Conservation (phyloP, 345 rosid genomes). For the Populus tremula region DNA sequence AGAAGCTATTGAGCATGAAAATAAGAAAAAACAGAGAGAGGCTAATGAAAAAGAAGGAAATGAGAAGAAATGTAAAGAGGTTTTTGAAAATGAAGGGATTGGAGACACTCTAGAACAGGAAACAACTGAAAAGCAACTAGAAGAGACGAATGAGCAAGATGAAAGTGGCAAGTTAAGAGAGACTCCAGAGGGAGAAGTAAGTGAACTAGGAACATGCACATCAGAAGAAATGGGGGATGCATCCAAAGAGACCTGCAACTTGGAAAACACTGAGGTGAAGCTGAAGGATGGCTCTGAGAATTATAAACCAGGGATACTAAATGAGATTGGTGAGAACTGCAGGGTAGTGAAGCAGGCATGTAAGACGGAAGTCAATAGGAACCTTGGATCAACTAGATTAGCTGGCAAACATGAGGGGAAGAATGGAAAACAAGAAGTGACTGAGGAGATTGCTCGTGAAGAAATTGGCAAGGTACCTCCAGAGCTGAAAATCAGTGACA, state of each 20-base stretch:
- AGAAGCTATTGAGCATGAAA: slow-evolving; percentile 43
- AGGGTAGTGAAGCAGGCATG: slow-evolving; percentile 15
- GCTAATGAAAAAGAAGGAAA: slow-evolving; percentile 44
- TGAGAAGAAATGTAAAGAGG: slow-evolving; percentile 34
- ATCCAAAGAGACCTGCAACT: slow-evolving; percentile 20
- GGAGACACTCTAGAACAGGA: slow-evolving; percentile 27
- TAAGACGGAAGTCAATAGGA: slow-evolving; percentile 22
- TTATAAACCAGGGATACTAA: slow-evolving; percentile 17
- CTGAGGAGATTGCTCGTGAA: slow-evolving; percentile 25
- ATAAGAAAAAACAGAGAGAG: slow-evolving; percentile 44
- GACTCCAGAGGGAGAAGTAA: slow-evolving; percentile 35
- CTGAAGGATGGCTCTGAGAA: background rate
- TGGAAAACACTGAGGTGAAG: slow-evolving; percentile 13
- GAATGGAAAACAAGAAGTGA: slow-evolving; percentile 23
- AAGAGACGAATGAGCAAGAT: slow-evolving; percentile 11
- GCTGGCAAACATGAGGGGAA: slow-evolving; percentile 28
- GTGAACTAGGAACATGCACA: slow-evolving; percentile 31
- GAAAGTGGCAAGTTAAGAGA: slow-evolving; percentile 30
- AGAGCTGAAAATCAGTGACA: slow-evolving; percentile 26
- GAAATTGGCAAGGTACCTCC: slow-evolving; percentile 23
- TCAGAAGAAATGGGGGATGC: slow-evolving; percentile 12
- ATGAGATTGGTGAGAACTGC: slow-evolving; percentile 16
- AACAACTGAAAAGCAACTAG: slow-evolving; percentile 11
- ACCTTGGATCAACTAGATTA: slow-evolving; percentile 23
- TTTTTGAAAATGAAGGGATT: slow-evolving; percentile 23